Base-by-base conservation (phyloP, 169 alveolate genomes). In the Plasmodium yoelii region DNA sequence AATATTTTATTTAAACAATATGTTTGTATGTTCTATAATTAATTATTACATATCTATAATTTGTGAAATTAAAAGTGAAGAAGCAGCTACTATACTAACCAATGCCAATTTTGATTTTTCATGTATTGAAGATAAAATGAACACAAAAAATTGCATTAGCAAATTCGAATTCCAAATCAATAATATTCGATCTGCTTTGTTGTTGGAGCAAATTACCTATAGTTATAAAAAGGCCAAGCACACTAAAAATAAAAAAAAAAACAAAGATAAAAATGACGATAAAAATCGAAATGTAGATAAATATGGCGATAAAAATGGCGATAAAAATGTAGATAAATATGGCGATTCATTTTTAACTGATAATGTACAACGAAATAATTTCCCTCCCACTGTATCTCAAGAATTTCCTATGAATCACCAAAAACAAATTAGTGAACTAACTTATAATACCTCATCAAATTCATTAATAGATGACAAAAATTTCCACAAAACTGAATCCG, bases 51-150 rank as follows among this genome's bases (percentile, higher is more conserved):
- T 75, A 18, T 75, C 88, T 26, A 67, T 75, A 6, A 34, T 75
- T 1, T 64, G 28, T 63, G 88, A 75, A 15, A 75, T 24, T 55
- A n/a, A 61, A 7, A 75, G 26, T 9, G 88, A 75, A 12, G 42
- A 74, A 28, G 28, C 77, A 1, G 67, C 63, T 4, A 75, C 49
- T 64, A 75, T 75, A 7, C 51, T 75, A 1, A 63, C 63, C 0
- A 75, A 75, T 51, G 88, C 88, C 0, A 75, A 75, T 75, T 44
- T 75, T 22, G 88, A 75, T 22, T 64, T 75, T 22, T 63, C 88
- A 18, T 75, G 34, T 42, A 18, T 75, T 42, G 88, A 75, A 4
- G 88, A 75, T 22, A 75, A 64, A 26, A 55, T 42, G 39, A 64
- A 18, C 22, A 69, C 39, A 15, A 69, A 61, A 42, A 51, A 67